Conservation (phyloP, 306 rosid genomes). For the Vigna angularis region DNA sequence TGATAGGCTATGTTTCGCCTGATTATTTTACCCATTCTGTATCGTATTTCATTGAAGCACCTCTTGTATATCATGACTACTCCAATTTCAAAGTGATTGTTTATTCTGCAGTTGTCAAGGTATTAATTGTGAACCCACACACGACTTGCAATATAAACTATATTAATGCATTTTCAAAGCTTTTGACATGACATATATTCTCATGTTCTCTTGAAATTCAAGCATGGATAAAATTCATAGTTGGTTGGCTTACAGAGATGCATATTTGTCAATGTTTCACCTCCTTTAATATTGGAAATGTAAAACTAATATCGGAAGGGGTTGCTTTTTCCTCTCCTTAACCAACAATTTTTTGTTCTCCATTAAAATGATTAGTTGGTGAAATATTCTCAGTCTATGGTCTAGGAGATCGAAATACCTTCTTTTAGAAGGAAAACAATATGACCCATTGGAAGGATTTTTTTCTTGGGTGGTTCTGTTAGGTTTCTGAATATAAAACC, state of each 20-base stretch:
- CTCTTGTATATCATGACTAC: conserved; percentile 81
- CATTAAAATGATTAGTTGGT: not conserved
- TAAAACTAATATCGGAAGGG: conserved; percentile 30
- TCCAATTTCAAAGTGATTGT: conserved; percentile 80
- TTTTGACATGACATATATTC: conserved; percentile 25
- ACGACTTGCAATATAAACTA: not conserved
- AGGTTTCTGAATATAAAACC: not conserved
- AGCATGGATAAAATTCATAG: not conserved
- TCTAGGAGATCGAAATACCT: not conserved
- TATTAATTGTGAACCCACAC: conserved; percentile 42
- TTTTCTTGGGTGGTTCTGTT: not conserved
- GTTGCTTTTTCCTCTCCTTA: not conserved
- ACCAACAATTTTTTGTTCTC: not conserved
- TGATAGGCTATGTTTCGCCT: conserved; percentile 96
- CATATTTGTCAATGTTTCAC: not conserved
- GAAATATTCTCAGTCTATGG: not conserved
- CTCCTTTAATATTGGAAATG: conserved; percentile 11
- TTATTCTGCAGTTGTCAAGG: conserved; percentile 99
- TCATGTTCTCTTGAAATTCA: not conserved
- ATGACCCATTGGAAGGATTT: not conserved
- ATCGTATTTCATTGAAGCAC: conserved; percentile 95
- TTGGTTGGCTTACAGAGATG: conserved; percentile 33
- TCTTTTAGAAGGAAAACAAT: not conserved
- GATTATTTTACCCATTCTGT: conserved; percentile 99
- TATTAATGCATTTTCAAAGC: conserved; percentile 21